phyloP scores from a whole-genome alignment of 805 yeast genomes.

The Candida bentonensis region DNA sequence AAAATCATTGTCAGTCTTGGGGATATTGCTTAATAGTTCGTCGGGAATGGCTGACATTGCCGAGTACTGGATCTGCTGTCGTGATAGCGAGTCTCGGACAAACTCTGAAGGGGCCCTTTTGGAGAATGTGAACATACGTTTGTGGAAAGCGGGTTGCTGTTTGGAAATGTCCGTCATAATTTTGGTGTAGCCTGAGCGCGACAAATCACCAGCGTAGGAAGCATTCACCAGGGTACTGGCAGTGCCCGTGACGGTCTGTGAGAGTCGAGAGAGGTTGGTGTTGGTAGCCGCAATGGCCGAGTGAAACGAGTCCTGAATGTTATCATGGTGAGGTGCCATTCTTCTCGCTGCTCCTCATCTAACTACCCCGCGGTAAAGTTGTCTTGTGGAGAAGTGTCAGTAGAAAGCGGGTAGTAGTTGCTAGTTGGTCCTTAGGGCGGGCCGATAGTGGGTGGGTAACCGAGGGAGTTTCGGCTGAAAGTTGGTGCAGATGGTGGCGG shows the following conservation, averaged over 20 bases:
- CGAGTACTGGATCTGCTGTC: constrained; percentile 29
- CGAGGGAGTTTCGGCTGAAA: constrained; percentile 34
- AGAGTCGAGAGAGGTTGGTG: constrained; percentile 22
- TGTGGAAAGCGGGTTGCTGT: constrained; percentile 27
- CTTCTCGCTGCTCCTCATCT: constrained; percentile 1
- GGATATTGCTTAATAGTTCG: constrained; percentile 43
- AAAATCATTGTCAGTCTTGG: constrained; percentile 24
- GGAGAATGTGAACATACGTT: constrained; percentile 22
- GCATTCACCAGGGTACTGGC: constrained; percentile 21
- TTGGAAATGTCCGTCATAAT: constrained; percentile 32
- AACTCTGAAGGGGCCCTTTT: constrained; percentile 21
- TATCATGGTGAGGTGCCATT: not conserved
- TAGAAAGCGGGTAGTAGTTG: constrained; percentile 36
- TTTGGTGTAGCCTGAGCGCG: constrained; percentile 26
- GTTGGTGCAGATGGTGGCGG: constrained; percentile 37
- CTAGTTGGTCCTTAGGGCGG: constrained; percentile 6
- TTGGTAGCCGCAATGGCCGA: constrained; percentile 26
- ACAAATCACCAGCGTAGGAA: constrained; percentile 23
- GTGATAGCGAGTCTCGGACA: constrained; percentile 17
- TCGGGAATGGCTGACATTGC: constrained; percentile 45
- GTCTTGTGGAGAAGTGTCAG: constrained; percentile 29
- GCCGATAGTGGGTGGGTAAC: not conserved
- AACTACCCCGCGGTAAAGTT: constrained; percentile 6
- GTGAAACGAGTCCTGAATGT: constrained; percentile 18
- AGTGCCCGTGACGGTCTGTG: constrained; percentile 25